Evolutionary conservation across 805 yeast genomes (phyloP), one percentile per base, ranked within the genome.

Genomic region (Candida nanaspora): DNA sequence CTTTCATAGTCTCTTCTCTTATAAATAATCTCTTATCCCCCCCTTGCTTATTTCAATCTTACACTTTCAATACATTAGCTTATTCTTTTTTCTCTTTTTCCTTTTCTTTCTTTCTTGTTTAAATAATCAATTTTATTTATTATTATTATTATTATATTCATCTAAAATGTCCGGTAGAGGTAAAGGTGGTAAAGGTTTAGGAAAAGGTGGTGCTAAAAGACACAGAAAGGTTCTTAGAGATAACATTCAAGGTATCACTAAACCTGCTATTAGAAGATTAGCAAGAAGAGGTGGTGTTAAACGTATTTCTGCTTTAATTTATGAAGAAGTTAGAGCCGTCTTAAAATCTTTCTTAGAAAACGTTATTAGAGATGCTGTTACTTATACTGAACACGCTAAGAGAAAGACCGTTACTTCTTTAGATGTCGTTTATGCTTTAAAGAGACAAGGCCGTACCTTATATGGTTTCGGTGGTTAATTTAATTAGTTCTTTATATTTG

Each of bases 241-340:
- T 72, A 93, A 91, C 91, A 91, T 93, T 58, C 97, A 89, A 76
- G 98, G 98, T 79, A 91, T 91, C 68, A 91, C 98, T 50, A 91
- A 91, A 82, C 98, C 98, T 67, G 98, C 98, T 66, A 91, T 91
- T 66, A 88, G 98, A 80, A 91, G 98, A 86, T 84, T 91, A 63
- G 98, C 98, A 40, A 91, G 98, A 83, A 88, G 98, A 86, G 98
- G 98, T 77, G 98, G 98, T 89, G 98, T 91, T 66, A 91, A 91
- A 84, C 96, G 98, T 86, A 91, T 91, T 63, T 91, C 98, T 50
- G 98, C 96, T 69, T 77, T 89, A 67, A 91, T 91, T 69, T 91
- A 91, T 78, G 98, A 91, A 75, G 97, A 91, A 77, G 96, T 93
- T 65, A 88, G 98, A 79, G 89, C 84, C 57, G 97, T 93, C 56